phyloP scores from a whole-genome alignment of 2,329 filamentous ascomycete genomes.

The Diplodia corticola region DNA sequence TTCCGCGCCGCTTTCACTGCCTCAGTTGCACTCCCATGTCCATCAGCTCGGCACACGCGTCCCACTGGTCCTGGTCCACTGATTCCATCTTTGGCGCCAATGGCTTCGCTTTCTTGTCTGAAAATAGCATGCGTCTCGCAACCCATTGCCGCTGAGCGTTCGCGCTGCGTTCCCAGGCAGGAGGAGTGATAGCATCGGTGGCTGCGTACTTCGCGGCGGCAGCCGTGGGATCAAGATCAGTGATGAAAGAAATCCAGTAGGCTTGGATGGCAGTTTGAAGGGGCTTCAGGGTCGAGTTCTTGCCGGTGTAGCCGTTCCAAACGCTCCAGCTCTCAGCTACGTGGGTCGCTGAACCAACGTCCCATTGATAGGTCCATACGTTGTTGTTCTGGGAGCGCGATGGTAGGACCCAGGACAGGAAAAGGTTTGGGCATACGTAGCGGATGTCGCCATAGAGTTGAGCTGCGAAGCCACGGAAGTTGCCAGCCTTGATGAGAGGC shows the following conservation, averaged over 20 bases:
- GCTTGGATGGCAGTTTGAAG: conserved; percentile 33
- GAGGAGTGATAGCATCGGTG: background rate
- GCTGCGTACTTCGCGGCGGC: background rate
- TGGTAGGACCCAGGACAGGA: conserved; percentile 33
- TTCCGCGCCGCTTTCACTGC: background rate
- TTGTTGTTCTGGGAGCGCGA: conserved; percentile 32
- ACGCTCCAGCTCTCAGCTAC: conserved; percentile 42
- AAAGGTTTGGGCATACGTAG: conserved; percentile 50
- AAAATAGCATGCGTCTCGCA: conserved; percentile 5
- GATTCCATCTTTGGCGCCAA: conserved; percentile 17
- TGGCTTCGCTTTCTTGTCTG: background rate
- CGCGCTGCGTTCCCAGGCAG: background rate
- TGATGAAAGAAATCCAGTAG: conserved; percentile 48
- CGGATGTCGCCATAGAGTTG: conserved; percentile 51
- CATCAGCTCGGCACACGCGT: conserved; percentile 5
- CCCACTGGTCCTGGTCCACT: conserved; percentile 4
- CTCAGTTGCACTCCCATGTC: conserved; percentile 8
- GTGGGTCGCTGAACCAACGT: conserved; percentile 44
- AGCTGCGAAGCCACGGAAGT: conserved; percentile 39
- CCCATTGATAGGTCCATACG: conserved; percentile 53
- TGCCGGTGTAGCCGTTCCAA: conserved; percentile 38
- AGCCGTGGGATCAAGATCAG: conserved; percentile 1
- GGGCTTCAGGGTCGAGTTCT: conserved; percentile 24
- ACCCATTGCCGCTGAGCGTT: background rate
- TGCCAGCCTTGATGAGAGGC: conserved; percentile 27